A percentile compares a stretch with the other conserved stretches of the same genome.
These are phyloP conservation scores for Tetrapisispora fleetii DNA, from an alignment of 805 yeast genomes.

Conservation along the genomic window DNA sequence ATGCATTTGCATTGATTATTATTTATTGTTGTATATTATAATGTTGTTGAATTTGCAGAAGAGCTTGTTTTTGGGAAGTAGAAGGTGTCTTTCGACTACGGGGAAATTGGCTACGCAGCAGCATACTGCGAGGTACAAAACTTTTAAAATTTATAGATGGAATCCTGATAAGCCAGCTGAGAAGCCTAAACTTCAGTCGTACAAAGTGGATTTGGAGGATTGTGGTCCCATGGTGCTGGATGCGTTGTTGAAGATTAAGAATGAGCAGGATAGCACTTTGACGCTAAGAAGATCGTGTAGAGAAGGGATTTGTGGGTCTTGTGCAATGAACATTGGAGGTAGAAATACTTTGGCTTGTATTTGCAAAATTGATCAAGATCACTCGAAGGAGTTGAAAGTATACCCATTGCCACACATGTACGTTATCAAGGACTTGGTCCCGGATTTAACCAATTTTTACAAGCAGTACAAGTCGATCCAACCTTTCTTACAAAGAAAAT, in stretches of 20 bases:
- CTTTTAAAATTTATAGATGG: conserved; percentile 95
- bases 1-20: background rate
- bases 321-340: conserved; percentile 99
- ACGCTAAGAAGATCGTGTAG: conserved; percentile 98
- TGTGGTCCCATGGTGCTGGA: conserved; percentile 98
- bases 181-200: conserved; percentile 78
- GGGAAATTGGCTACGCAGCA: background rate
- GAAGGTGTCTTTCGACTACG: background rate
- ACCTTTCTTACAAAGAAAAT: conserved; percentile 81
- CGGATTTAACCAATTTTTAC: conserved; percentile 95
- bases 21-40: background rate
- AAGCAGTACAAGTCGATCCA: conserved; percentile 97
- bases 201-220: conserved; percentile 73
- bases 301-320: conserved; percentile 98
- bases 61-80: background rate
- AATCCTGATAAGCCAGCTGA: conserved; percentile 91
- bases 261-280: conserved; percentile 91
- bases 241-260: conserved; percentile 87
- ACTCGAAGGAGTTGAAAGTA: conserved; percentile 66
- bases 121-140: conserved; percentile 53
- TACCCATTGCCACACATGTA: conserved; percentile 98
- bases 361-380: conserved; percentile 82
- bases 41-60: background rate
- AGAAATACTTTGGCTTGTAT: conserved; percentile 94
- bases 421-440: conserved; percentile 93